Conservation (phyloP, 345 rosid species). For the Arabidopsis suecica region DNA sequence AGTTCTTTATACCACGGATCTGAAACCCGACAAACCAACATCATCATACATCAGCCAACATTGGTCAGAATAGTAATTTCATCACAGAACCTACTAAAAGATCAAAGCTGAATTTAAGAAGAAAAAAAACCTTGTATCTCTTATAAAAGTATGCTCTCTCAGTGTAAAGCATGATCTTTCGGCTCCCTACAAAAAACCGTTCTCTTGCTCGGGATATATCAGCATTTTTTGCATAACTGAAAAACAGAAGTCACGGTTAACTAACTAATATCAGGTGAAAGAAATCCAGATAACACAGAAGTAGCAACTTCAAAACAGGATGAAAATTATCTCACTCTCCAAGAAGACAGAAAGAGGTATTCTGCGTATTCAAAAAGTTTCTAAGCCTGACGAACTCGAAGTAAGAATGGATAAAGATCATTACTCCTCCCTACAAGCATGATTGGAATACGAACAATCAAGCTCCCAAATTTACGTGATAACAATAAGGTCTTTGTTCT, state of each 20-base stretch:
- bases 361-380: slow-evolving; percentile 83
- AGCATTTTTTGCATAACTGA: slow-evolving; percentile 70
- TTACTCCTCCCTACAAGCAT: slow-evolving; percentile 73
- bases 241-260: slow-evolving; percentile 15
- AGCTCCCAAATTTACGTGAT: slow-evolving; percentile 12
- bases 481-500: background rate
- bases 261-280: slow-evolving; percentile 14
- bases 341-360: slow-evolving; percentile 85
- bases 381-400: slow-evolving; percentile 84
- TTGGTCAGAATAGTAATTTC: background rate
- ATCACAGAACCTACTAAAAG: background rate
- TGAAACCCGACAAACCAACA: slow-evolving; percentile 42
- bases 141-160: slow-evolving; percentile 86
- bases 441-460: slow-evolving; percentile 31
- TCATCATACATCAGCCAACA: background rate
- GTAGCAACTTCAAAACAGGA: slow-evolving; percentile 1
- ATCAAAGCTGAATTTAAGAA: background rate
- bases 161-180: slow-evolving; percentile 87
- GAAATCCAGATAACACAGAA: slow-evolving; percentile 13
- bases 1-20: slow-evolving; percentile 86
- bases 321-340: slow-evolving; percentile 70
- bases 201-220: slow-evolving; percentile 82
- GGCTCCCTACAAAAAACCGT: slow-evolving; percentile 70
- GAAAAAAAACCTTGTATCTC: slow-evolving; percentile 74
- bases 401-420: slow-evolving; percentile 87